Evolutionary conservation across 495 filamentous ascomycete species (phyloP), one percentile per base, ranked within the genome.

Genomic region (Astrothelium macrocarpum): DNA sequence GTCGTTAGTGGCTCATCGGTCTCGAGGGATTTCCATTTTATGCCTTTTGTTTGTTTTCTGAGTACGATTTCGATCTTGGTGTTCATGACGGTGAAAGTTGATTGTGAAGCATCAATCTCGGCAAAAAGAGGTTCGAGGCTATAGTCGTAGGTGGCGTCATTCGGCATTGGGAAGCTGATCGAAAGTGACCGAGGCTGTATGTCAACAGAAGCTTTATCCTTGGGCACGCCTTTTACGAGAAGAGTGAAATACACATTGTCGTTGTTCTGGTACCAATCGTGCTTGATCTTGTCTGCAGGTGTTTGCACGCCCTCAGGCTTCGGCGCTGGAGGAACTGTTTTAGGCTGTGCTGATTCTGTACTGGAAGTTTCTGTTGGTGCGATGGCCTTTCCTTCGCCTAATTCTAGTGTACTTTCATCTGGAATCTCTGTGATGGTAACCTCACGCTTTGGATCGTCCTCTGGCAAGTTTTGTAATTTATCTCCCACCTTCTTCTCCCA

Each of bases 41-140:
- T 74, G 2, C 87, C 88, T 0, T 83, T 74, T 0, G 65, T 78
- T 29, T 77, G 73, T 74, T 97, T 98, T 31, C 78, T 78, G 28
- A 98, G 79, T 1, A 78, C 78, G 32, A 97, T 76, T 73, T 97
- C 94, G 61, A 97, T 84, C 74, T 97, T 98, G 59, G 87, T 89
- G 4, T 86, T 78, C 53, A 88, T 86, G 31, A 91, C 82, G 9
- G 80, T 80, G 70, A 77, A 84, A 23, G 78, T 84, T 28, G 84
- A 89, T 23, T 77, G 67, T 10, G 79, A 66, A 0, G 84, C 73
- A 45, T 88, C 81, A 67, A 98, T 84, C 10, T 77, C 68, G 23
- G 82, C 84, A 68, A 78, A 90, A 9, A 96, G 83, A 2, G 89
- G 89, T 43, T 89, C 78, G 45, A 96, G 75, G 0, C 84, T 84